These are phyloP conservation scores for Melaleuca quinquenervia DNA, from an alignment of 345 rosid genomes.

Conservation along the genomic window DNA sequence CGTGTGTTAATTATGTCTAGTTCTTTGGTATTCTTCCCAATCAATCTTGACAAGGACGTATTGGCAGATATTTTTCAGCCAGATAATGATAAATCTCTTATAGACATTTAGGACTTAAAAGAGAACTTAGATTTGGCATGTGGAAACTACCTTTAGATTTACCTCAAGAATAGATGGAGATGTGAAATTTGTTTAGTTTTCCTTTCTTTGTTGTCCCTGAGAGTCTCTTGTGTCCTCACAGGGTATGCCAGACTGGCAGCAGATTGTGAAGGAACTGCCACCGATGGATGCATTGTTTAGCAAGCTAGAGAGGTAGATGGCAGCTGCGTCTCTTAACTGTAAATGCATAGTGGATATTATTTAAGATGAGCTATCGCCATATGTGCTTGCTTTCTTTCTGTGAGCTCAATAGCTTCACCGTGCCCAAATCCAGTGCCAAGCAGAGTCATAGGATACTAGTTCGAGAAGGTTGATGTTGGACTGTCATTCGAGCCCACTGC, in stretches of 20 bases:
- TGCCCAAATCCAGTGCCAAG: neutral
- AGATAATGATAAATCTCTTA: neutral
- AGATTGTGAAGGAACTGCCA: constrained; percentile 70
- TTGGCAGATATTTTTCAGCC: neutral
- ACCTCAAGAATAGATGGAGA: neutral
- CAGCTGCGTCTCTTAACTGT: neutral
- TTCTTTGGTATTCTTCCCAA: neutral
- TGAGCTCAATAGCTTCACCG: neutral
- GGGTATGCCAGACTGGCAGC: constrained; percentile 94
- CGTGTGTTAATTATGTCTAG: neutral
- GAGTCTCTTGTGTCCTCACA: neutral
- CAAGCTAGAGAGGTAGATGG: constrained; percentile 63
- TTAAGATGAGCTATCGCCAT: neutral
- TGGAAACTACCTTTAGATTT: neutral
- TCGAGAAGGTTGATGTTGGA: neutral
- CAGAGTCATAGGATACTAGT: neutral
- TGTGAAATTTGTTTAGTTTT: neutral
- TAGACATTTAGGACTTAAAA: neutral
- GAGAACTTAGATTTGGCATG: neutral
- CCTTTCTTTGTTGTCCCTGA: neutral
- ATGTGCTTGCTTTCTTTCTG: neutral
- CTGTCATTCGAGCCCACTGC: neutral
- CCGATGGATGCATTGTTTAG: constrained; percentile 74
- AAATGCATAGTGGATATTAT: neutral
- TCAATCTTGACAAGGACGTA: neutral